phyloP scores from a whole-genome alignment of 495 filamentous ascomycete species.

The Penicillium antarcticum region DNA sequence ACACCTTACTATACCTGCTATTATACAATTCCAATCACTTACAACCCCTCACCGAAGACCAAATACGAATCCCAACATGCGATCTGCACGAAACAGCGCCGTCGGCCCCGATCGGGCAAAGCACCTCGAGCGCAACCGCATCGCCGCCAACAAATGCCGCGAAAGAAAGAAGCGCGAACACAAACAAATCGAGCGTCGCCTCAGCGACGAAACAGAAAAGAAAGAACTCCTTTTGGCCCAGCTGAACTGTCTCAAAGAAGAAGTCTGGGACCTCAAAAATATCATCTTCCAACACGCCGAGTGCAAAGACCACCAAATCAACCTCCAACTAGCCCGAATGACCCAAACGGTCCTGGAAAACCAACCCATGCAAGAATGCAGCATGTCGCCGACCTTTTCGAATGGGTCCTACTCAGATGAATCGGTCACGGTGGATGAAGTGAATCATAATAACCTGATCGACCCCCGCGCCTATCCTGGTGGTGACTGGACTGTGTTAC shows the following conservation, averaged over 20 bases:
- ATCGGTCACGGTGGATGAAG: constrained; percentile 1
- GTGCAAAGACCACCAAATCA: constrained; percentile 20
- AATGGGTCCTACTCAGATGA: constrained; percentile 12
- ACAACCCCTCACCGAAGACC: no score
- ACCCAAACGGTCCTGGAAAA: constrained; percentile 4
- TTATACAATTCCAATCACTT: not conserved
- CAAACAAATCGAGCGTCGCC: constrained; percentile 11
- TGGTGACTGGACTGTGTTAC: not conserved
- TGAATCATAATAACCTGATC: not conserved
- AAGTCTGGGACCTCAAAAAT: constrained; percentile 24
- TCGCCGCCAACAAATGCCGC: constrained; percentile 28
- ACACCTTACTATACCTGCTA: no score
- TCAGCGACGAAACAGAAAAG: constrained; percentile 17
- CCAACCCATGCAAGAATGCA: not conserved
- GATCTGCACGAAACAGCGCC: not conserved
- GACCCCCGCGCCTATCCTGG: not conserved
- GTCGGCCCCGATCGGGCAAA: constrained; percentile 15
- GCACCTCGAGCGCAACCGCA: constrained; percentile 25
- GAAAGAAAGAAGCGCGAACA: constrained; percentile 21
- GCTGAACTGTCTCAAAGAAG: constrained; percentile 14
- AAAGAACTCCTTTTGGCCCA: constrained; percentile 15
- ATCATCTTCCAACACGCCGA: constrained; percentile 20
- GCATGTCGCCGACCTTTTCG: constrained; percentile 10
- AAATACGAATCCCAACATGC: not conserved
- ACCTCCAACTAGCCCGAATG: constrained; percentile 17